These are phyloP conservation scores for Hypericum perforatum DNA, from an alignment of 345 rosid genomes.

Conservation along the genomic window DNA sequence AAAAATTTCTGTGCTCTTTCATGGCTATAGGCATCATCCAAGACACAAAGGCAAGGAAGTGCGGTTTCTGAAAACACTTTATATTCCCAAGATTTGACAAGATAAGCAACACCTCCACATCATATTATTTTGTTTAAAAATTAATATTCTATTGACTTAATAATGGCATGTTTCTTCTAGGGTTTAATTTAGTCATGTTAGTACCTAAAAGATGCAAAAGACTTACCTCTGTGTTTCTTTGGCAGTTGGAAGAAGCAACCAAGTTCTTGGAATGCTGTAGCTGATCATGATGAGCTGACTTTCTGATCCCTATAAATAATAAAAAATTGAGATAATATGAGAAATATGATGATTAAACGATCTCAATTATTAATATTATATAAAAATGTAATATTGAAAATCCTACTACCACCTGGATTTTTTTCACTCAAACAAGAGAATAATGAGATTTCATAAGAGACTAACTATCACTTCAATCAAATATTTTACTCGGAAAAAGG, in stretches of 20 bases:
- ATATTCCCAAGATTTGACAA: conserved; percentile 21
- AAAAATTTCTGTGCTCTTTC: conserved; percentile 8
- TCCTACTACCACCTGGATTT: too few species aligned
- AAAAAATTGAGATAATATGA: too few species aligned
- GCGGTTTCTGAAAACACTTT: neutral
- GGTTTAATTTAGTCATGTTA: neutral
- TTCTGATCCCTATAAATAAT: too few species aligned
- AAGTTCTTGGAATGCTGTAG: conserved; percentile 24
- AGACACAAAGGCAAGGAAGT: too few species aligned
- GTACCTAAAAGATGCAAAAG: conserved; percentile 10
- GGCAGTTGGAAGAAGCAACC: conserved; percentile 20
- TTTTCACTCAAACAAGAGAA: too few species aligned
- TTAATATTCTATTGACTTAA: conserved; percentile 4
- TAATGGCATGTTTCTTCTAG: conserved; percentile 3
- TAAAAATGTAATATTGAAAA: too few species aligned
- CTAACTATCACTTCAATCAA: too few species aligned
- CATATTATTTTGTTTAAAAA: conserved; percentile 5
- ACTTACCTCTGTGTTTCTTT: conserved; percentile 28
- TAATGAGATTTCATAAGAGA: too few species aligned
- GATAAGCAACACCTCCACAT: conserved; percentile 16
- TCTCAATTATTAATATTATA: too few species aligned
- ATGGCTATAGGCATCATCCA: conserved; percentile 6
- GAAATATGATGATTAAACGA: too few species aligned
- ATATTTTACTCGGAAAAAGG: too few species aligned
- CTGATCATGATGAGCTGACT: too few species aligned